phyloP scores from a whole-genome alignment of 371 early-diverging fungal species.

The Mucor ambiguus region DNA sequence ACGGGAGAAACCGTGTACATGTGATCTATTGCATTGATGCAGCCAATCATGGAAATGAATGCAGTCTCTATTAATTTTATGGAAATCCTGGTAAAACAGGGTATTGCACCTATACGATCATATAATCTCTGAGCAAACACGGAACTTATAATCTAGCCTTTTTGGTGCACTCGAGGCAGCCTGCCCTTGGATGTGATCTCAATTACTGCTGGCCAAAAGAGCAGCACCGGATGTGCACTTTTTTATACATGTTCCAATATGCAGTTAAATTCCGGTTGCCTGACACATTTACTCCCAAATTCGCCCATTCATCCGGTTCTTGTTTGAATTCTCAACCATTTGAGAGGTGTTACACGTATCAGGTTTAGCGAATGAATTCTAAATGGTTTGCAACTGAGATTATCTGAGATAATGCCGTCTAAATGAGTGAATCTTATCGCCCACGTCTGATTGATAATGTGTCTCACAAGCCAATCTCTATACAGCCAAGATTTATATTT shows the following conservation, averaged over 20 bases:
- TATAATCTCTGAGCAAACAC: background rate
- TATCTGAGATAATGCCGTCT: background rate
- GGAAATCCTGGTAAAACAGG: background rate
- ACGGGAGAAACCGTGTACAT: constrained; percentile 23
- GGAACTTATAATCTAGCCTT: background rate
- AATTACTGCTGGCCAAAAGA: constrained; percentile 3
- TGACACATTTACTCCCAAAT: background rate
- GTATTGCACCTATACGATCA: background rate
- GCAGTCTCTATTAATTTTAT: background rate
- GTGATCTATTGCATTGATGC: constrained; percentile 8
- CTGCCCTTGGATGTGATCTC: background rate
- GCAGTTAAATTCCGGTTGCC: constrained; percentile 2
- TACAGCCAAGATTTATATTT: constrained; percentile 5
- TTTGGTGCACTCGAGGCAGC: background rate
- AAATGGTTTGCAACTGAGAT: background rate
- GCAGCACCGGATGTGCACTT: constrained; percentile 8
- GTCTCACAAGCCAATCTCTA: background rate
- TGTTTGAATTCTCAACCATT: background rate
- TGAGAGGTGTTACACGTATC: background rate
- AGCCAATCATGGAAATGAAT: background rate
- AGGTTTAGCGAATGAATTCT: background rate
- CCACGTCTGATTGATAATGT: background rate
- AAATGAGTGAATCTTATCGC: background rate
- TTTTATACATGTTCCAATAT: background rate
- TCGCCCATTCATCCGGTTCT: background rate